Evolutionary conservation across 805 yeast species (phyloP), one percentile per base, ranked within the genome.

Genomic region (Wickerhamiella bombiphila): DNA sequence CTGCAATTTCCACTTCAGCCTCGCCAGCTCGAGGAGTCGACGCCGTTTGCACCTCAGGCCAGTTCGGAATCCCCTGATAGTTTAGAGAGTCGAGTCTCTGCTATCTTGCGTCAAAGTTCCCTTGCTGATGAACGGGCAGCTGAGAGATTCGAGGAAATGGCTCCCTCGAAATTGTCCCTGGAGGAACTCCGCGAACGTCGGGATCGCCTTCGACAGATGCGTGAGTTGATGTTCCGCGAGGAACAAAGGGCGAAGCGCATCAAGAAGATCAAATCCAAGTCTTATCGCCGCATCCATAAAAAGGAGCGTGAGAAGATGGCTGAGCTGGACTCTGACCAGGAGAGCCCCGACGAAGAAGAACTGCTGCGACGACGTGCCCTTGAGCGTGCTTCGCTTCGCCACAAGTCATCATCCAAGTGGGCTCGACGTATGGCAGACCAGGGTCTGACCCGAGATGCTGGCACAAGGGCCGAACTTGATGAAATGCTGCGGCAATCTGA

Each of bases 211-310:
- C 71, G 97, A 48, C 60, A 80, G 52, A 83, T 85, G 95, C 71
- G 98, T 46, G 98, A 91, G 55, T 69, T 88, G 45, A 82, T 88
- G 94, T 91, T 85, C 63, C 70, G 97, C 51, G 96, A 88, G 51
- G 96, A 88, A 62, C 72, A 76, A 53, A 77, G 81, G 52, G 86
- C 97, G 7, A 85, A 73, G 58, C 71, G 98, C 50, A 68, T 91
- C 52, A 88, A 88, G 64, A 91, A 88, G 63, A 91, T 91, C 58
- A 91, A 91, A 58, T 83, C 95, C 28, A 91, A 88, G 59, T 69
- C 83, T 1, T 91, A 76, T 59, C 80, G 81, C 50, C 78, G 80
- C 55, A 78, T 86, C 37, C 76, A 80, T 52, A 83, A 86, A 69
- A 80, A 77, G 57, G 95, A 86, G 56, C 62, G 80, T 46, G 58